A percentile compares a stretch with the other conserved stretches of the same genome.
Evolutionary conservation across 2,329 filamentous ascomycete species (phyloP).

Genomic region (Colletotrichum camelliae): DNA sequence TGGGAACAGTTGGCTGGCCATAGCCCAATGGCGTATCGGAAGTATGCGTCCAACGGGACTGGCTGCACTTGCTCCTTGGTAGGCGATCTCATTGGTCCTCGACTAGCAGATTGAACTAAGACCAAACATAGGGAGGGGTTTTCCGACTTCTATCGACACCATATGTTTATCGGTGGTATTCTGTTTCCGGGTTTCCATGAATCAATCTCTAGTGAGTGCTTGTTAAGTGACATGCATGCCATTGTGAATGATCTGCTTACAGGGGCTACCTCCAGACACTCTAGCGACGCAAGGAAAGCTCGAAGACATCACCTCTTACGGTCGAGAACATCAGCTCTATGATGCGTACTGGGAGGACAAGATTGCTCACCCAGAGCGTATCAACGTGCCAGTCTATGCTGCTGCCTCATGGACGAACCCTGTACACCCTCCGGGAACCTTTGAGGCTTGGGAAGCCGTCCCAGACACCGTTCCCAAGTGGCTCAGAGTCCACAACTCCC

Average conservation of each 20-base stretch:
- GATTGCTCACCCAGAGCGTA: neutral
- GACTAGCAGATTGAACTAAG: neutral
- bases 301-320: neutral
- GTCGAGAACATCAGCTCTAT: neutral
- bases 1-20: neutral
- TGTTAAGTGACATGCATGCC: rapidly evolving
- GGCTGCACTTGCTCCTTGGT: neutral
- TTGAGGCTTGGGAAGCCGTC: neutral
- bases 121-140: neutral
- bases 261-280: rapidly evolving
- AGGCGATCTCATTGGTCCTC: neutral
- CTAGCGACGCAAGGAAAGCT: neutral
- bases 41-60: neutral
- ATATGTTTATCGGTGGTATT: neutral
- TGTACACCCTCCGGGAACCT: neutral
- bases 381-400: neutral
- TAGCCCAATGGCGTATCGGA: neutral
- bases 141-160: neutral
- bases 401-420: neutral
- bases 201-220: neutral
- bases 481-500: neutral
- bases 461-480: neutral
- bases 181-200: neutral
- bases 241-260: rapidly evolving
- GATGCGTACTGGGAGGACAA: neutral